Evolutionary conservation across 2,329 filamentous ascomycete species (phyloP).

Genomic region (Mariannaea sp.): DNA sequence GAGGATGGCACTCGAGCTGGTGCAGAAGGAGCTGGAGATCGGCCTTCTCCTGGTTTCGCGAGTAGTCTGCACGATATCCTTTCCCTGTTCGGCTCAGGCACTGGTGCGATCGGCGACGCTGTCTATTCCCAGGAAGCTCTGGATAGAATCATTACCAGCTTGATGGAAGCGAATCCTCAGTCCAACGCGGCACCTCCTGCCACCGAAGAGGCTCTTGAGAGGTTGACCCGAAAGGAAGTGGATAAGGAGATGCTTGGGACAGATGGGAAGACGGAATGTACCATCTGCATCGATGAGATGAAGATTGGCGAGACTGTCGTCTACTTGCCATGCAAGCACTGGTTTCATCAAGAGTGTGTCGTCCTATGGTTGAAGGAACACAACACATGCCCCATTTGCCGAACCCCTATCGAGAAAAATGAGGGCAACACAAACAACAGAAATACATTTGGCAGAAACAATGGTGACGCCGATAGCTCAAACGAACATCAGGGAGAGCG

Average conservation of each 20-base stretch:
- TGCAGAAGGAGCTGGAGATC: constrained; percentile 20
- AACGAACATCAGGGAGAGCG: constrained; percentile 9
- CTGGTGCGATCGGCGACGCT: constrained; percentile 70
- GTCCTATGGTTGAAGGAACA: constrained; percentile 85
- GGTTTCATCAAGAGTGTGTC: constrained; percentile 88
- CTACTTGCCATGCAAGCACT: constrained; percentile 84
- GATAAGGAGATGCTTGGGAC: constrained; percentile 70
- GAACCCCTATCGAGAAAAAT: constrained; percentile 59
- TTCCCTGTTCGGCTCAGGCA: constrained; percentile 57
- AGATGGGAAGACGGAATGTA: constrained; percentile 79
- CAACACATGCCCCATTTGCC: constrained; percentile 88
- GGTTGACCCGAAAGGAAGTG: constrained; percentile 72
- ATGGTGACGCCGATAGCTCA: background rate
- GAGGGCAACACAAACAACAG: constrained; percentile 26
- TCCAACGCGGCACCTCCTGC: constrained; percentile 84
- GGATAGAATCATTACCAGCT: constrained; percentile 82
- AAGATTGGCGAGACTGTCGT: constrained; percentile 74
- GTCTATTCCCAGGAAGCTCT: constrained; percentile 91
- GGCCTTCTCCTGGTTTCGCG: constrained; percentile 32
- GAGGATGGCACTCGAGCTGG: constrained; percentile 32
- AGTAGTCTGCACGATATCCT: constrained; percentile 58
- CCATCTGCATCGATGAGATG: constrained; percentile 91
- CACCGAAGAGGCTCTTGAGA: constrained; percentile 72
- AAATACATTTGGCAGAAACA: constrained; percentile 17
- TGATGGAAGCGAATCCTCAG: constrained; percentile 82